phyloP scores from a whole-genome alignment of 768 basidiomycete genomes.

The Amanita inopinata region DNA sequence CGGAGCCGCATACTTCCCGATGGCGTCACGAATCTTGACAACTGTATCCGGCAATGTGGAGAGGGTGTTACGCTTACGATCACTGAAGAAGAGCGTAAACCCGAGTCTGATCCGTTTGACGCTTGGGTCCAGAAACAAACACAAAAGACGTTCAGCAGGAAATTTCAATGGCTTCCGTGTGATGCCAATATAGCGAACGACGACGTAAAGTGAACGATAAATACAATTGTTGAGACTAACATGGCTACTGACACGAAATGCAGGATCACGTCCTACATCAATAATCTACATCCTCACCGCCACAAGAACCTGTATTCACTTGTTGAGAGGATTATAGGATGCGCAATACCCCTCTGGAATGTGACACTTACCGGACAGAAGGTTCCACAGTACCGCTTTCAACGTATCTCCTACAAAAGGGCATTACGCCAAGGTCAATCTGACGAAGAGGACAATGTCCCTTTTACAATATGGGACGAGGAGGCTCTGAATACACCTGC shows the following conservation, averaged over 20 bases:
- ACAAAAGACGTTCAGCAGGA: not conserved
- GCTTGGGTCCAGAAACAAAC: no score
- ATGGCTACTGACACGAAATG: no score
- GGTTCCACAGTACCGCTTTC: not conserved
- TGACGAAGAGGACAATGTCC: constrained; percentile 7
- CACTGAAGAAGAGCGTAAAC: no score
- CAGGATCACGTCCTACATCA: constrained; percentile 25
- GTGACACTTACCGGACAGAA: constrained; percentile 14
- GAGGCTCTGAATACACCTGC: constrained; percentile 4
- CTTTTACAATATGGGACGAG: constrained; percentile 8
- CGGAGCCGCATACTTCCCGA: not conserved
- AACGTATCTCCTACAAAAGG: constrained; percentile 12
- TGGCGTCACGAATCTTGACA: not conserved
- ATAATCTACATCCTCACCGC: constrained; percentile 23
- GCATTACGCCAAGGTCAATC: constrained; percentile 11
- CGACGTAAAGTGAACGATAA: no score
- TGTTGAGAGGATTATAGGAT: constrained; percentile 16
- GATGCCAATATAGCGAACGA: constrained; percentile 2
- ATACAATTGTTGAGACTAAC: no score
- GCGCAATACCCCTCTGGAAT: constrained; percentile 20
- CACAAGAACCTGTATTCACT: constrained; percentile 15
- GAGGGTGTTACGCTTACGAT: constrained; percentile 1
- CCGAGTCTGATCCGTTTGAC: no score
- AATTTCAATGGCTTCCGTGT: constrained; percentile 7
- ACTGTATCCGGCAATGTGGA: constrained; percentile 3